Conservation (phyloP, 345 rosid genomes). For the Salix brachista region DNA sequence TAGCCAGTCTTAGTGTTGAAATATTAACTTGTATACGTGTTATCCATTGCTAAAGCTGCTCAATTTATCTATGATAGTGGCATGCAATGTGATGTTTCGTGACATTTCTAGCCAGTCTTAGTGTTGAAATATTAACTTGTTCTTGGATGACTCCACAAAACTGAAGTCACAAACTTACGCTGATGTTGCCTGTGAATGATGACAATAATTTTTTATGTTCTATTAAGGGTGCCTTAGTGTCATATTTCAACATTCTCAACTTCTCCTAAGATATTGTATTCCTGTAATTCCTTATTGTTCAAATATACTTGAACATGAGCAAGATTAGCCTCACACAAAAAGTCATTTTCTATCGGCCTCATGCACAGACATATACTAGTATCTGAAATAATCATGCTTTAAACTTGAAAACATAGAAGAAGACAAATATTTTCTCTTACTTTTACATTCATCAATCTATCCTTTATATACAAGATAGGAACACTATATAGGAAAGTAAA, state of each 20-base stretch:
- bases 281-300: background rate
- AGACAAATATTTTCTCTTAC: too few species aligned
- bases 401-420: background rate
- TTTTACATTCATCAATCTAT: too few species aligned
- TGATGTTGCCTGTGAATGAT: background rate
- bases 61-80: background rate
- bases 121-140: background rate
- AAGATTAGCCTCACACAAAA: background rate
- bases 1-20: background rate
- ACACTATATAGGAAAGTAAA: too few species aligned
- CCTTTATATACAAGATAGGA: too few species aligned
- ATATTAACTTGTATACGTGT: background rate
- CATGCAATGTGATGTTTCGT: background rate
- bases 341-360: background rate
- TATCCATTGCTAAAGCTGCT: background rate
- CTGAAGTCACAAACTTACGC: background rate
- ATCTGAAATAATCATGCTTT: slow-evolving; percentile 14
- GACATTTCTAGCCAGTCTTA: background rate
- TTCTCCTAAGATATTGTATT: background rate
- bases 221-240: background rate
- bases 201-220: background rate
- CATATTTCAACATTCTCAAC: background rate
- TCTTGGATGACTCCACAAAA: background rate
- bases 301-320: background rate
- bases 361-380: background rate